Base-by-base conservation (phyloP, 495 filamentous ascomycete genomes). In the Penicillium bialowiezense region DNA sequence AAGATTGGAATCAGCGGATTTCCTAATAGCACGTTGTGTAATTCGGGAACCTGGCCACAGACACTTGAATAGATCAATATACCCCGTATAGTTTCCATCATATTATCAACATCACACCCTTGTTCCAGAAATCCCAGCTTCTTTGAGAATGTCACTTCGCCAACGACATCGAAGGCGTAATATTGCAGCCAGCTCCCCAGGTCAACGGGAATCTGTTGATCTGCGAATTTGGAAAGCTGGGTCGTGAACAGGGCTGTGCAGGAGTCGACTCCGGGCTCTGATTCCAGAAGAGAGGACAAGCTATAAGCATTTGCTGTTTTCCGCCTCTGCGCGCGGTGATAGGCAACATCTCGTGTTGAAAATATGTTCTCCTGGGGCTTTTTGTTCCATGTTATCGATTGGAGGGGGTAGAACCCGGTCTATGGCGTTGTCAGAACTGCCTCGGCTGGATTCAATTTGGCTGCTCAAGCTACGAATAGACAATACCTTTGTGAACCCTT, bases 101-200 rank as follows among this genome's bases (percentile, higher is more conserved):
- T 64, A 9, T 63, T 54, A 31, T 68, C 67, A 6, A 78, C 51
- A 41, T 77, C 74, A 2, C 44, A 44, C 4, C 68, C 71, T 21
- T 56, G 26, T 26, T 71, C 59, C 6, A 77, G 51, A 38, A 78
- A 77, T 1, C 73, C 73, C 10, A 72, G 64, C 12, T 52, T 56
- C 21, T 65, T 60, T 1, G 65, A 67, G 31, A 72, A 69, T 6
- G 55, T 65, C 5, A 69, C 42, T 44, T 68, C 65, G 5, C 65
- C 74, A 28, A 78, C 68, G 0, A 69, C 74, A 38, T 65, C 70
- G 37, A 78, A 76, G 32, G 71, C 62, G 44, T 69, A 80, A 44
- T 70, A 76, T 42, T 75, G 69, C 13, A 78, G 44, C 73, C 73
- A 77, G 19, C 43, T 47, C 4, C 62, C 69, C 0, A 77, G 37